Base-by-base conservation (phyloP, 2,329 filamentous ascomycete species). In the Ophiostoma populinum region DNA sequence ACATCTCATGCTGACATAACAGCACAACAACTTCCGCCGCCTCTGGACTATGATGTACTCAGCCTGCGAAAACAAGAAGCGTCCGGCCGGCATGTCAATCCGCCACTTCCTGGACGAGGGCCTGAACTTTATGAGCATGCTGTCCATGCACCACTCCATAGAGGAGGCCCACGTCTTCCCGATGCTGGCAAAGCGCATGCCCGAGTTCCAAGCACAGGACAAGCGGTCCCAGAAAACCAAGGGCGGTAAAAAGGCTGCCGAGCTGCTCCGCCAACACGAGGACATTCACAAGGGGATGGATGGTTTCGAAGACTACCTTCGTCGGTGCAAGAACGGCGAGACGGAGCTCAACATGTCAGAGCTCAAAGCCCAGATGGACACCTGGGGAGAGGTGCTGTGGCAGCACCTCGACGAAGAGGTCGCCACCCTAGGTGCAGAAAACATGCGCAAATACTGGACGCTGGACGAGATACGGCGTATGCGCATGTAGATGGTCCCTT, bases 121-220 rank as follows among this genome's bases (percentile, higher is more conserved):
- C 21, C 60, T 81, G n/a, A 59, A 72, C 32, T 83, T 93, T 51
- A 66, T 70, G 44, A 62, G 65, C 12, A 67, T 78, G 39, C 70
- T 93, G n/a, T 67, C 70, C 8, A 56, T 69, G 38, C 85, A 93
- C 57, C 86, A 93, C 58, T 61, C 58, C 38, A 87, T 92, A 48
- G 86, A 93, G 53, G 85, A 94, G 55, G 57, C 62, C 20, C 70
- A 83, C 51, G 63, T 93, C 26, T 93, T 92, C 53, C 86, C 85
- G 1, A 49, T 75, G 1, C 66, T 93, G 2, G 82, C 79, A 10
- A 61, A 59, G 46, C 75, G 72, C 45, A 92, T 92, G 82, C 74
- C 80, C 5, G 75, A 80, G 44, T 92, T 92, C 50, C 60, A 62
- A 8, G 44, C 41, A 31, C 41, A 40, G 39, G 21, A 19, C 25